Evolutionary conservation across 2,329 filamentous ascomycete species (phyloP).

Genomic region (Neodidymelliopsis sp.): DNA sequence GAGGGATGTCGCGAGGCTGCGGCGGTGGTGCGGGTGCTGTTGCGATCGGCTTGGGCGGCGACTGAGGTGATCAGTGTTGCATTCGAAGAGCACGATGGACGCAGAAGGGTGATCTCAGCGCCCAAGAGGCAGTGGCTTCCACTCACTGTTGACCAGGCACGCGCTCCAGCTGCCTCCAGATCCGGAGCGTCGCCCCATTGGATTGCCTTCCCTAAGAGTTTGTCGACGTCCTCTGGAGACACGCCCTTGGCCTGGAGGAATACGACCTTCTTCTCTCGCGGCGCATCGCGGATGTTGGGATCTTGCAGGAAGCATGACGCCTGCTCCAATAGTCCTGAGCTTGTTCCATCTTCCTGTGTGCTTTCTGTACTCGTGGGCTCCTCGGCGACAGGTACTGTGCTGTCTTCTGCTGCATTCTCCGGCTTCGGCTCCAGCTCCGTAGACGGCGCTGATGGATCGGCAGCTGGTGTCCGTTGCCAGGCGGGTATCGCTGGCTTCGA

Average conservation of each 20-base stretch:
- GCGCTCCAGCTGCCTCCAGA: conserved; percentile 33
- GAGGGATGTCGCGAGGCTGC: conserved; percentile 57
- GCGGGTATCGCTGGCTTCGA: conserved; percentile 42
- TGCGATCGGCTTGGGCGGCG: conserved; percentile 24
- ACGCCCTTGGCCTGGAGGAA: conserved; percentile 84
- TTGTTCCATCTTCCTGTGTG: conserved; percentile 10
- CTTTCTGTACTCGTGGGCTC: conserved; percentile 24
- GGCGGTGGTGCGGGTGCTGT: conserved; percentile 23
- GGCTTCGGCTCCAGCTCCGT: conserved; percentile 25
- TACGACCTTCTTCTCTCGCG: conserved; percentile 74
- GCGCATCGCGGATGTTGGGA: conserved; percentile 72
- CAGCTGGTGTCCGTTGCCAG: conserved; percentile 42
- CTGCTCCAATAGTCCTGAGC: conserved; percentile 62
- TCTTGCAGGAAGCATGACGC: conserved; percentile 80
- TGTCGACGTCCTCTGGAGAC: conserved; percentile 69
- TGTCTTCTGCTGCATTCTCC: conserved; percentile 16
- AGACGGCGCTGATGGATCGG: conserved; percentile 16
- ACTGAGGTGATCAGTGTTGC: conserved; percentile 24
- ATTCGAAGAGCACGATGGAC: neutral
- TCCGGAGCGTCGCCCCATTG: conserved; percentile 22
- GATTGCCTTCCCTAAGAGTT: conserved; percentile 59
- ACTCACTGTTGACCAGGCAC: conserved; percentile 41
- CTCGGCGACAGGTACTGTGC: conserved; percentile 20
- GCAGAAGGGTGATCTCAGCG: neutral
- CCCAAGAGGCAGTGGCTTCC: neutral